Evolutionary conservation across 2,329 filamentous ascomycete species (phyloP), one percentile per base, ranked within the genome.

Genomic region (Colletotrichum orbiculare): DNA sequence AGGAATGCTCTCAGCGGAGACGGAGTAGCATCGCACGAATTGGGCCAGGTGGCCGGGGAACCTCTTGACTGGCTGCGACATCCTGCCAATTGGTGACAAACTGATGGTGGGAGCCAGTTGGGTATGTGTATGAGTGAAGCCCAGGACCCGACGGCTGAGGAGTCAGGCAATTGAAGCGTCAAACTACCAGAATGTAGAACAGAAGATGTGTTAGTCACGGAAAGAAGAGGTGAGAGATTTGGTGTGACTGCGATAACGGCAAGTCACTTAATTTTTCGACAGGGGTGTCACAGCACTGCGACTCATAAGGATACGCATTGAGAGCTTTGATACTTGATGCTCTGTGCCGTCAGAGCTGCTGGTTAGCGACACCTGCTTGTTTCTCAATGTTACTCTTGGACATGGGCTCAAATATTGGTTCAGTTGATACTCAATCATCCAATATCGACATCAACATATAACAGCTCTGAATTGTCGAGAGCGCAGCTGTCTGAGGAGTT

Each of bases 1-100:
- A 1, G 94, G 94, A 63, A 97, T 83, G 39, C 83, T 82, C 70
- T 84, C 82, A 55, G 83, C 79, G 2, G 87, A 86, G 15, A 87
- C 87, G 53, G 88, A 87, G 73, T 91, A 91, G 68, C 75, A 74
- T 64, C 86, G 83, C 35, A 77, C 70, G 42, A 68, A 64, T 55
- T 59, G 62, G 42, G 68, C 58, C 63, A 68, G 43, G 33, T 67
- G 66, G 46, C 60, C 48, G 15, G 68, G 68, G 47, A 68, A 42
- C 45, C 48, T 66, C 56, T 57, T 67, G 50, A 67, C 56, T 11
- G 67, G 66, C 41, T 64, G 60, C 48, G 65, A 49, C 67, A 68
- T 68, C 39, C 35, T 58, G 42, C 45, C 46, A 56, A 62, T 45
- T 56, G 58, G 50, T 45, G 15, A 43, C 10, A 17, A n/a, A 41